These are phyloP conservation scores for Chenopodium album DNA, from an alignment of 148 eudicot genomes.

Conservation along the genomic window DNA sequence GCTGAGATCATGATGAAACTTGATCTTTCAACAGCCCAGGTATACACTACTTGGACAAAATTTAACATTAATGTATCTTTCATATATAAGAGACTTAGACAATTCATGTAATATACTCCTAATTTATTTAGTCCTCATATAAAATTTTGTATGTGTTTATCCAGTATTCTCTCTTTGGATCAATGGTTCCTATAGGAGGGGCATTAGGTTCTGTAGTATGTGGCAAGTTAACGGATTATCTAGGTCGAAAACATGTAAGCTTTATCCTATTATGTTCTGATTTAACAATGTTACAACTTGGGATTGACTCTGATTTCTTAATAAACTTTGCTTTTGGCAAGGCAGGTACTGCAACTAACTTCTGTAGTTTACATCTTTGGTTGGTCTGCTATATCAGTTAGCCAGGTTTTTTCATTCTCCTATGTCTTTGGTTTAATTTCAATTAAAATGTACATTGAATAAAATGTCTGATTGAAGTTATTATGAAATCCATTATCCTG, in stretches of 20 bases:
- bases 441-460: no score
- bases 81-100: background rate
- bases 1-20: slow-evolving; percentile 38
- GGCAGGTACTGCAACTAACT: slow-evolving; percentile 30
- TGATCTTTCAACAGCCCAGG: slow-evolving; percentile 40
- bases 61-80: background rate
- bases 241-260: slow-evolving; percentile 40
- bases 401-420: slow-evolving; percentile 25
- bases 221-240: slow-evolving; percentile 38
- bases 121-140: background rate
- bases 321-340: slow-evolving; percentile 6
- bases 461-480: background rate
- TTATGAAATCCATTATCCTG: background rate
- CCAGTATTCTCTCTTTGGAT: slow-evolving; percentile 45
- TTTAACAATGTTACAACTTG: background rate
- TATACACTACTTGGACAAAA: background rate
- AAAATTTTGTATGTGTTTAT: background rate
- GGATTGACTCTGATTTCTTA: background rate
- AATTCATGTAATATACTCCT: background rate
- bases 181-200: slow-evolving; percentile 31
- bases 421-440: background rate
- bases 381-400: slow-evolving; percentile 32
- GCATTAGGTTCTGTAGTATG: slow-evolving; percentile 31
- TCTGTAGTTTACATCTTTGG: slow-evolving; percentile 31
- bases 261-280: background rate